Evolutionary conservation across 768 basidiomycete species (phyloP), one percentile per base, ranked within the genome.

Genomic region (Hortiboletus flavorubellus): DNA sequence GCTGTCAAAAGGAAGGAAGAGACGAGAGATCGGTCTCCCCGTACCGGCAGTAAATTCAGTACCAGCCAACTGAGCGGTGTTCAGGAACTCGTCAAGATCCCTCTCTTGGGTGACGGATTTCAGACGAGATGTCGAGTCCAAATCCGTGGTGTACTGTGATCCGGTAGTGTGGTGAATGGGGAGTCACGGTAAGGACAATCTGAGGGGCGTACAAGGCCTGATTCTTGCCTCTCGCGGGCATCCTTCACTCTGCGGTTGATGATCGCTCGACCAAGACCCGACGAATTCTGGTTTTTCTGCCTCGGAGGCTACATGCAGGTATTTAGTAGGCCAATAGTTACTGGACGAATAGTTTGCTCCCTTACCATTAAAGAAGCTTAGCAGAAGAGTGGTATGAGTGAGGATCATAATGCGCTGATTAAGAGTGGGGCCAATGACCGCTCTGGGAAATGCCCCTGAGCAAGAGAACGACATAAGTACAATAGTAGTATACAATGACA

Each of bases 31-130:
- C 18, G 41, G 38, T 37, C 37, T 47, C 31, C 26, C 63, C 82
- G 35, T 56, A 96, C 95, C 96, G 35, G 96, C 96, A 16, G 93
- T 91, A 67, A 99, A 99, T 63, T 99, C 93, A 11, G 90, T 90
- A 48, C 89, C 96, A 14, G 97, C 97, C 51, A 99, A 76, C 64
- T 93, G 90, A 10, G 97, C 97, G 12, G 92, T 97, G 66, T 84
- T 95, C 52, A 99, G 73, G 69, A 99, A 99, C 72, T 95, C 96
- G 61, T 98, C 94, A 18, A 99, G 77, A 75, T 98, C 94, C 52
- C 85, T 78, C 74, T 99, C 96, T 73, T 98, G 95, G 0, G 97
- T 99, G 21, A 99, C 86, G 0, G 96, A 98, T 67, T 87, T 84
- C 37, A 99, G 79, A 34, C 85, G 85, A 50, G 78, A 78, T 8